Evolutionary conservation across 2,329 filamentous ascomycete genomes (phyloP).

Genomic region (Aspergillus sp.): DNA sequence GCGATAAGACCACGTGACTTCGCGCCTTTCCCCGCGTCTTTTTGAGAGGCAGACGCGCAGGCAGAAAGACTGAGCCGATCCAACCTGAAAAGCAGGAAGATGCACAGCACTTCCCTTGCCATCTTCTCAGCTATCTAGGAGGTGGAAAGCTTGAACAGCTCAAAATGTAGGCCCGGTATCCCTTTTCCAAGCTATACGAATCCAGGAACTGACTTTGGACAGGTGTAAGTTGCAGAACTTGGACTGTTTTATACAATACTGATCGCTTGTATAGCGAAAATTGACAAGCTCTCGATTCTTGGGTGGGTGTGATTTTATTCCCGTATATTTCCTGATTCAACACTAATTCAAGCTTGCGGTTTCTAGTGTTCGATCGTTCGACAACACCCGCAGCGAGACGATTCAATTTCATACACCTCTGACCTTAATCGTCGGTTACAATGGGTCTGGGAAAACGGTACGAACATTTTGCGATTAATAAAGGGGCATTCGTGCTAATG

Average conservation of each 20-base stretch:
- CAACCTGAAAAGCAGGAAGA: background rate
- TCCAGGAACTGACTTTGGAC: slow-evolving; percentile 8
- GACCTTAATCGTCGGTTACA: slow-evolving; percentile 94
- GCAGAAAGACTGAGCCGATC: slow-evolving; percentile 7
- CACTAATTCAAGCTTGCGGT: slow-evolving; percentile 5
- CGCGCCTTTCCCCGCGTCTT: slow-evolving; percentile 20
- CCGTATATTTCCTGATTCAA: background rate
- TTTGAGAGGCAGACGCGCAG: slow-evolving; percentile 14
- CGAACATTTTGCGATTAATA: slow-evolving; percentile 12
- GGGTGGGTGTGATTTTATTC: slow-evolving; percentile 51
- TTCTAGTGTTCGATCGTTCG: slow-evolving; percentile 78
- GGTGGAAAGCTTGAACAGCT: background rate
- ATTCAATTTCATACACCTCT: slow-evolving; percentile 89
- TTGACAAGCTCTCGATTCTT: slow-evolving; percentile 84
- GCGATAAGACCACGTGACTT: slow-evolving; percentile 8
- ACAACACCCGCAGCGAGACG: slow-evolving; percentile 69
- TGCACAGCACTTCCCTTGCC: background rate
- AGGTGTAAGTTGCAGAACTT: slow-evolving; percentile 32
- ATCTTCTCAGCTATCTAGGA: background rate
- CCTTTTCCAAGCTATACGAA: background rate
- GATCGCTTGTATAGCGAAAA: slow-evolving; percentile 59
- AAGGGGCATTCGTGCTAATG: slow-evolving; percentile 5
- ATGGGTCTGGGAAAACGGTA: slow-evolving; percentile 93
- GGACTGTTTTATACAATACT: background rate
- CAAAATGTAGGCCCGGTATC: slow-evolving; percentile 8